Evolutionary conservation across 78 protist species (phyloP), one percentile per base, ranked within the genome.

Genomic region (Dictyostelium purpureum): DNA sequence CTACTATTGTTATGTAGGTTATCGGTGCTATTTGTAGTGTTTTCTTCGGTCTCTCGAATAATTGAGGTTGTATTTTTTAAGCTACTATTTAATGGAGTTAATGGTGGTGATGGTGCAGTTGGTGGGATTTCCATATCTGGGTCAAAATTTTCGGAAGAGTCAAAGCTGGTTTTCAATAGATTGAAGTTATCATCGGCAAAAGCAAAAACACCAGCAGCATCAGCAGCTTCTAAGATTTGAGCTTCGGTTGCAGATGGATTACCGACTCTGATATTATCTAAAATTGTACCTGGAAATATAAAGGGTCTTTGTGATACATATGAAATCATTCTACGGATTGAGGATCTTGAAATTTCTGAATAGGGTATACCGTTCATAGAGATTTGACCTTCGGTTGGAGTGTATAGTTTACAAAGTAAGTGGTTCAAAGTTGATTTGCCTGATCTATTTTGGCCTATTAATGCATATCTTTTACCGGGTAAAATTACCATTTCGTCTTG

Each of bases 161-260:
- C 69, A 14, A 59, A 59, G 28, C 69, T 59, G 24, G 24, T 35
- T 12, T 59, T 67, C 37, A 38, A 67, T 37, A 43, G 21, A 67
- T 37, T 21, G 18, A 37, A 16, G 40, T 69, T 28, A 69, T 87
- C 87, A 4, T 70, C 78, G 24, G 87, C 94, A 88, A 88, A 88
- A n/a, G 87, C 94, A 75, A 88, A 88, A 14, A 88, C 89, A 37
- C 94, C 94, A 38, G 94, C 94, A 2, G 89, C 87, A 69, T 77
- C 75, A 24, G 94, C 94, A 24, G 94, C 94, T 43, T 69, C 87
- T 28, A 79, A 26, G 9, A 88, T 85, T 11, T 88, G 82, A 5
- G 74, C 88, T 45, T 78, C 87, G 2, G 94, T 88, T n/a, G 94
- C 94, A 19, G 54, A 35, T 69, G 94, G 94, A 75, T 88, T 88